Base-by-base conservation (phyloP, 345 rosid genomes). In the Linum usitatissimum region DNA sequence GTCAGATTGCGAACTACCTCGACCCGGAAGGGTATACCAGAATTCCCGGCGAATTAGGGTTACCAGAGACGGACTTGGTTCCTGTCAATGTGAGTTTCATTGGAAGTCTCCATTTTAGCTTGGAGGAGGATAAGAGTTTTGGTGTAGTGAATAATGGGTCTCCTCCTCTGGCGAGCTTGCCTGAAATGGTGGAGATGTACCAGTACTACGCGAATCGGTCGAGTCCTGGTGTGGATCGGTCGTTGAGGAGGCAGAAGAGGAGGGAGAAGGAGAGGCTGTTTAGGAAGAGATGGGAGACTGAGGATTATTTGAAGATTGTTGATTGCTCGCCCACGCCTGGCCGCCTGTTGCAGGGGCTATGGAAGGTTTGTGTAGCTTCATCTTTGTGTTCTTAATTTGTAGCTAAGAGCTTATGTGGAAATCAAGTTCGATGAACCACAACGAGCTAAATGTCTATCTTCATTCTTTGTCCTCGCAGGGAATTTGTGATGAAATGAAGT, bases 281-380 rank as follows among this genome's bases (percentile, higher is more conserved):
- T 13, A 85, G 63, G 79, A 76, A 67, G 72, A 81, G 77, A 66
- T 87, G 91, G 95, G 96, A 85, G 70, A 77, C 91, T 5, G 90
- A 85, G 75, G 91, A 89, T 72, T 92, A 89, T 61, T 75, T 92
- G 59, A 92, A 83, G 81, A 82, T 92, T 60, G 42, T 62, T 36
- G 81, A 87, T 77, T 87, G 72, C 76, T 85, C 80, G 0, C 91
- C 98, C 45, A 85, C 87, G 2, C 59, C 66, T 1, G 61, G 77
- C 18, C 83, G 84, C 59, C 98, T 95, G 4, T 68, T 92, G 75
- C 96, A 92, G 76, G 98, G 96, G 18, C 72, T 89, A 34, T 89
- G 95, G 96, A 88, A 89, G 98, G 95, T 86, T 70, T 65, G 61
- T 60, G 21, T 31, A 36, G 67, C 53, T 64, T 20, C 40, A 39